Evolutionary conservation across 169 alveolate genomes (phyloP).

Genomic region (Perkinsus chesapeaki): DNA sequence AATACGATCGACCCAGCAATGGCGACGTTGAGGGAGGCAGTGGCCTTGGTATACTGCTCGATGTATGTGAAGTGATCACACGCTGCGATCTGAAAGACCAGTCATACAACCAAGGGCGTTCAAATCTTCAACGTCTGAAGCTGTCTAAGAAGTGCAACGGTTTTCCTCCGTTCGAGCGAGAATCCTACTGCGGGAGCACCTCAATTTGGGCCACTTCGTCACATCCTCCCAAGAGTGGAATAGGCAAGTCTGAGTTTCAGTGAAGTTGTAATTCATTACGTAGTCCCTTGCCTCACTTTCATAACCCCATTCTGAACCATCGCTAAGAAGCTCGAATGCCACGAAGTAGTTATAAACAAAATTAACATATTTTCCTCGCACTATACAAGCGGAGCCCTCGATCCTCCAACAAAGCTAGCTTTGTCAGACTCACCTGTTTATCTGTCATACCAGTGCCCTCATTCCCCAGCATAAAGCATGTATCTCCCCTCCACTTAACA

Average conservation of each 20-base stretch:
- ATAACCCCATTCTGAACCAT: neutral
- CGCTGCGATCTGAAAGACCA: slow-evolving; percentile 13
- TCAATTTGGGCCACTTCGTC: too few relatives aligned
- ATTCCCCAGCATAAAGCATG: slow-evolving; percentile 79
- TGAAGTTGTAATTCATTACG: too few relatives aligned
- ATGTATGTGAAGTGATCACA: slow-evolving; percentile 80
- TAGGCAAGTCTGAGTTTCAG: too few relatives aligned
- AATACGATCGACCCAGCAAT: slow-evolving; percentile 78
- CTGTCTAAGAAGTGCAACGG: too few relatives aligned
- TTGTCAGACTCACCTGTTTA: slow-evolving; percentile 58
- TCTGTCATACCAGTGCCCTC: slow-evolving; percentile 78
- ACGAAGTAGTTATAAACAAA: too few relatives aligned
- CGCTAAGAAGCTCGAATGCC: neutral
- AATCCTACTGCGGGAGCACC: too few relatives aligned
- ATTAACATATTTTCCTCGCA: too few relatives aligned
- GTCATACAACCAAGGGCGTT: neutral
- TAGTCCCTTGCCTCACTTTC: too few relatives aligned
- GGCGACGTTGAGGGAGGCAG: slow-evolving; percentile 80
- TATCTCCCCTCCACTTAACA: slow-evolving; percentile 9
- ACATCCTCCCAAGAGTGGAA: too few relatives aligned
- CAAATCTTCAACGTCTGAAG: neutral
- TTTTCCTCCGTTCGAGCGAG: too few relatives aligned
- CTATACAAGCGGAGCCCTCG: too few relatives aligned
- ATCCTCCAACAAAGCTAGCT: too few relatives aligned
- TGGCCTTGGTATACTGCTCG: slow-evolving; percentile 69